Conservation (phyloP, 331 rosid genomes). For the Malus hybrid region DNA sequence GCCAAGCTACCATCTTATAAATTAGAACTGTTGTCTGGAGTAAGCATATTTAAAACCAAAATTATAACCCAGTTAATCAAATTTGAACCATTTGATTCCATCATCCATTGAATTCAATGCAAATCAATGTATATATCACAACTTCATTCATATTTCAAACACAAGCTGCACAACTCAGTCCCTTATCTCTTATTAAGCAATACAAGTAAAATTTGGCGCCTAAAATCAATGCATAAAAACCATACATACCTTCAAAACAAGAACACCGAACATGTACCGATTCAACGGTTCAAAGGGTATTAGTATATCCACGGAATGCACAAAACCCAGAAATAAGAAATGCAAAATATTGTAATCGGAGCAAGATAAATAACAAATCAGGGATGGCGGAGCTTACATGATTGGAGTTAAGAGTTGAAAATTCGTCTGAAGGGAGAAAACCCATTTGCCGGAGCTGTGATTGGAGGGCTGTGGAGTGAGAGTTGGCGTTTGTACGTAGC, state of each 20-base stretch:
- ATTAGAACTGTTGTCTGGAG: neutral
- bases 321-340: neutral
- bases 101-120: neutral
- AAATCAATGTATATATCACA: neutral
- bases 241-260: neutral
- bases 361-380: neutral
- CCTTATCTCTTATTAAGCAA: neutral
- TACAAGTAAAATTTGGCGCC: neutral
- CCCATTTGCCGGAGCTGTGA: constrained; percentile 24
- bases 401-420: constrained; percentile 33
- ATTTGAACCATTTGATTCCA: neutral
- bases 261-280: neutral
- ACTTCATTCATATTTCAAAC: neutral
- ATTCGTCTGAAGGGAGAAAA: constrained; percentile 29
- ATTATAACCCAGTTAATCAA: neutral
- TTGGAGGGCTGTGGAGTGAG: constrained; percentile 23
- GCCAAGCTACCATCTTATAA: neutral
- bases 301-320: neutral
- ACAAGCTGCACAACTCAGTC: neutral
- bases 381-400: constrained; percentile 33
- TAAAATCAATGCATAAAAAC: neutral
- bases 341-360: neutral
- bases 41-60: neutral
- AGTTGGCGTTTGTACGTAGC: constrained; percentile 22
- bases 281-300: neutral